These are phyloP conservation scores for Talinum fruticosum DNA, from an alignment of 148 eudicot species.

Conservation along the genomic window DNA sequence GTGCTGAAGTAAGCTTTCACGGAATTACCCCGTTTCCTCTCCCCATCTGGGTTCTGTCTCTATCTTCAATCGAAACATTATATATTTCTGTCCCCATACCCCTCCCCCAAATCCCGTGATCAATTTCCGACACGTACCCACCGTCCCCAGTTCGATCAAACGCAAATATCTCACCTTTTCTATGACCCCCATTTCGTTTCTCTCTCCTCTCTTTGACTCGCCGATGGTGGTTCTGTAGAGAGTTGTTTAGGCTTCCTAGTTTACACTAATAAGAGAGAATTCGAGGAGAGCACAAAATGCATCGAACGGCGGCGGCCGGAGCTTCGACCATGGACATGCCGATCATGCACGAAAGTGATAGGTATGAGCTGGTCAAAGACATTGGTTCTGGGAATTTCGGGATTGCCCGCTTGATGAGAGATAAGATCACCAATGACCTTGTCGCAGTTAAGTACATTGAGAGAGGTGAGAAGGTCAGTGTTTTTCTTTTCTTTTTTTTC, in stretches of 20 bases:
- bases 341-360: slow-evolving; percentile 60
- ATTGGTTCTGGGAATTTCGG: slow-evolving; percentile 91
- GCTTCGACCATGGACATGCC: slow-evolving; percentile 47
- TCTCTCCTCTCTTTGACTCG: neutral
- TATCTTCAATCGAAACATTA: neutral
- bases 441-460: slow-evolving; percentile 85
- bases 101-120: neutral
- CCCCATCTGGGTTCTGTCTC: neutral
- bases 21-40: neutral
- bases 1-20: neutral
- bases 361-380: slow-evolving; percentile 66
- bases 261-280: neutral
- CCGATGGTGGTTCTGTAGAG: neutral
- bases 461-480: slow-evolving; percentile 73
- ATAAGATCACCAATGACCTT: slow-evolving; percentile 53
- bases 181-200: neutral
- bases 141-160: neutral
- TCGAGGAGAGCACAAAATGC: neutral
- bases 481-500: neutral
- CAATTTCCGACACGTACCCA: neutral
- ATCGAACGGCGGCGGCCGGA: slow-evolving; percentile 21
- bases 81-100: neutral
- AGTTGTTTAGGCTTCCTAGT: neutral
- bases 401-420: slow-evolving; percentile 74
- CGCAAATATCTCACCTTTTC: neutral